Evolutionary conservation across 208 protist genomes (phyloP).

Genomic region (Trypanosoma rangeli): DNA sequence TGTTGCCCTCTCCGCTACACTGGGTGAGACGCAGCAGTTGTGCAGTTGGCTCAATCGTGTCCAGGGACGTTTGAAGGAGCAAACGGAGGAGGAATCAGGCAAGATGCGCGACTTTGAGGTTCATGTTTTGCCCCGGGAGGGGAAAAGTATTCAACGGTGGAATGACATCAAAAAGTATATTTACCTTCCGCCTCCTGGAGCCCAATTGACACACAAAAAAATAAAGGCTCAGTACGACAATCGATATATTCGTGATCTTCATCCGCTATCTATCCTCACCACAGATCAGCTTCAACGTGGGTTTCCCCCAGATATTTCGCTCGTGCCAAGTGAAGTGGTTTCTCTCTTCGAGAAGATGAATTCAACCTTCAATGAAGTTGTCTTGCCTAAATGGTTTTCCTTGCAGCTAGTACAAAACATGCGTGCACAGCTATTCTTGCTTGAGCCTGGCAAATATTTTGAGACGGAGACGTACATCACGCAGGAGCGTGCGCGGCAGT

Average conservation of each 20-base stretch:
- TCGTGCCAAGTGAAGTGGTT: conserved; percentile 88
- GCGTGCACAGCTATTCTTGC: conserved; percentile 37
- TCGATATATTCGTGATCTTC: conserved; percentile 75
- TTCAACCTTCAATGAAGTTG: conserved; percentile 38
- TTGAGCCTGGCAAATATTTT: conserved; percentile 86
- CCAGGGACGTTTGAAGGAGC: conserved; percentile 57
- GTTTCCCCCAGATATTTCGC: conserved; percentile 87
- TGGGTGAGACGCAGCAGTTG: conserved; percentile 92
- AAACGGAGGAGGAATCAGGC: conserved; percentile 19
- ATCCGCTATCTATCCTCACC: conserved; percentile 87
- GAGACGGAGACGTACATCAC: conserved; percentile 78
- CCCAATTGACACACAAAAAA: conserved; percentile 58
- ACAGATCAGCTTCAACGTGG: conserved; percentile 73
- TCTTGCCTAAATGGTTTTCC: conserved; percentile 45
- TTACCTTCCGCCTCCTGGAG: conserved; percentile 69
- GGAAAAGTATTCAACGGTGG: conserved; percentile 83
- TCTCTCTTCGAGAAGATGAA: conserved; percentile 79
- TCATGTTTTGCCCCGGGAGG: conserved; percentile 65
- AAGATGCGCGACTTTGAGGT: conserved; percentile 72
- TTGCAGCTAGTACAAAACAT: conserved; percentile 48
- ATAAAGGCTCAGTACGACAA: conserved; percentile 61
- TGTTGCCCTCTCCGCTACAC: conserved; percentile 94
- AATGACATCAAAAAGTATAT: conserved; percentile 93
- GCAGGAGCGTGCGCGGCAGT: conserved; percentile 74
- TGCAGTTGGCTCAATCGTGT: conserved; percentile 90